A percentile compares a stretch with the other conserved stretches of the same genome.
phyloP scores from a whole-genome alignment of 139 green algal species.

The Asterochloris sp. region DNA sequence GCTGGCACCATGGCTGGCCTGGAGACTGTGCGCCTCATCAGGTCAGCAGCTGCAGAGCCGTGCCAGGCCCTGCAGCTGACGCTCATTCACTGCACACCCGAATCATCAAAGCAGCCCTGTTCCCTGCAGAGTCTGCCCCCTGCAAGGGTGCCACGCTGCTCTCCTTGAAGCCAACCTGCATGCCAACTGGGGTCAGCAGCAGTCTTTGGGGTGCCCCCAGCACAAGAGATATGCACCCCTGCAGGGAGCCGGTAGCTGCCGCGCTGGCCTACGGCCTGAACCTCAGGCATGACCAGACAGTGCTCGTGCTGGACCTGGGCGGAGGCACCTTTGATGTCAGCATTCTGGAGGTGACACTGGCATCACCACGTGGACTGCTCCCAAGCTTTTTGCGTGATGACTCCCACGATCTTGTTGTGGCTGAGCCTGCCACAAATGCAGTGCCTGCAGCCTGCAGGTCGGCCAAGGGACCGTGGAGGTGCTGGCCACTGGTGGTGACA shows the following conservation, averaged over 20 bases:
- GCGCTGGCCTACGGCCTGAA: constrained; percentile 87
- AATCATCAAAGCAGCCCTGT: too few species aligned
- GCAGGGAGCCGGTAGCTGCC: constrained; percentile 79
- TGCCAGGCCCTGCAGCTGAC: too few species aligned
- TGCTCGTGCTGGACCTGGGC: constrained; percentile 90
- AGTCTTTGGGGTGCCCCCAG: too few species aligned
- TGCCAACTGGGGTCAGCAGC: too few species aligned
- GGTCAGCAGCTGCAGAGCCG: neutral
- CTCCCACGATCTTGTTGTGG: constrained; percentile 8
- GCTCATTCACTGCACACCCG: too few species aligned
- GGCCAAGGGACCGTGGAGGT: constrained; percentile 84
- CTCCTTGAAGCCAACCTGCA: too few species aligned
- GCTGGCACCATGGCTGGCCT: constrained; percentile 79
- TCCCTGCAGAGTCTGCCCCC: too few species aligned
- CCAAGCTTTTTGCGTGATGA: too few species aligned
- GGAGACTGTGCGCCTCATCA: constrained; percentile 72
- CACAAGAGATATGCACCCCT: neutral
- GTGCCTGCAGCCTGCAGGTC: constrained; percentile 10
- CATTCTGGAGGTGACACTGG: constrained; percentile 59
- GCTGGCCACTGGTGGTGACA: constrained; percentile 79
- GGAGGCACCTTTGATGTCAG: constrained; percentile 87
- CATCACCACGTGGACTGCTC: too few species aligned
- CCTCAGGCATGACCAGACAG: constrained; percentile 67
- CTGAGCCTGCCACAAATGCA: neutral
- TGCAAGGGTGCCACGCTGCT: too few species aligned